Base-by-base conservation (phyloP, 495 filamentous ascomycete genomes). In the Penicillium flavigenum region DNA sequence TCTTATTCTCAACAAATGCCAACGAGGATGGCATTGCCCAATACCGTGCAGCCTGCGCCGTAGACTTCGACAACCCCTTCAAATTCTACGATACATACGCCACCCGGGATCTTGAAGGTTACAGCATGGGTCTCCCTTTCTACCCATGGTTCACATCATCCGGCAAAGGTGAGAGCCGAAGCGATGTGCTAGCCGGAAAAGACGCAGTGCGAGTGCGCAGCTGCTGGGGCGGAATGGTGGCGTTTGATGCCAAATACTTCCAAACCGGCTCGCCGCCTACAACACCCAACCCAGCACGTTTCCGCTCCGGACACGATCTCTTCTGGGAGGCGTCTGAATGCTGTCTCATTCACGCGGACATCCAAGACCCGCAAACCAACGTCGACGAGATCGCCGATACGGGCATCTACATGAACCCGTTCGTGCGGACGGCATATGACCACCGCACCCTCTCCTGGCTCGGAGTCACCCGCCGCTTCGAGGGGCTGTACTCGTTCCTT, bases 21-120 rank as follows among this genome's bases (percentile, higher is more conserved):
- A 67, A 76, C 9, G 76, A 79, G 6, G 51, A 72, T 20, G 87
- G 87, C 20, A 68, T 74, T n/a, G 66, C 86, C 2, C 67, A 80
- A 47, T 92, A 91, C 63, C 81, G 85, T n/a, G 86, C 88, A n/a
- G 89, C 87, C 2, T 94, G 90, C 62, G 89, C 86, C 3, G 73
- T 89, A 6, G 90, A 94, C 66, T 93, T 88, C 59, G 83, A 86
- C 64, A 86, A 85, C 47, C 82, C 86, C 0, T 84, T 90, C 71
- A 89, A 89, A 61, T 90, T 87, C 68, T 94, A 94, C 64, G 90
- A 94, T 70, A 86, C 88, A 3, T 92, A 87, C 75, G 89, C 90
- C 11, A 87, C 86, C 19, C 79, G 90, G 4, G 90, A 94, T 62
- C 67, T 80, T 5, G 85, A 92, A 56, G 89, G 90, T 1, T 88